Evolutionary conservation across 208 protist species (phyloP).

Genomic region (Lotmaria passim): DNA sequence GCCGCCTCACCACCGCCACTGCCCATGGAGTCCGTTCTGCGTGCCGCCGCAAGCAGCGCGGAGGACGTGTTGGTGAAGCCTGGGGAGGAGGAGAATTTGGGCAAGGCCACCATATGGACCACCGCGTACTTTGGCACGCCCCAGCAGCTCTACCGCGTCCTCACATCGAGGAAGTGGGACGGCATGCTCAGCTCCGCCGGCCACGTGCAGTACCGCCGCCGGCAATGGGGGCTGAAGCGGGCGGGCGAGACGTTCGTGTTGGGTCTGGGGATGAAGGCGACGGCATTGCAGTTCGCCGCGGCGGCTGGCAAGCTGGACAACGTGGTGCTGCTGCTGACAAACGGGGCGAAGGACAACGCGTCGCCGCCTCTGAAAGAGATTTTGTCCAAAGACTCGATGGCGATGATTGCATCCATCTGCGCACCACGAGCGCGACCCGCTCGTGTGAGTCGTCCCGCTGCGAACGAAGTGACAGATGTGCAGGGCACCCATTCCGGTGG

Average conservation of each 20-base stretch:
- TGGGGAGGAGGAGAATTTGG: conserved; percentile 32
- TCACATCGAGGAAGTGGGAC: conserved; percentile 46
- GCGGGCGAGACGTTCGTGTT: conserved; percentile 43
- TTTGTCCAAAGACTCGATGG: conserved; percentile 35
- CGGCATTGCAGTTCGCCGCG: conserved; percentile 81
- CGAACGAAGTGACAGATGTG: neutral
- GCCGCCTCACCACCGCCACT: neutral
- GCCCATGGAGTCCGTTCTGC: neutral
- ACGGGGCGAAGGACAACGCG: conserved; percentile 55
- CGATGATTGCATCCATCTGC: conserved; percentile 31
- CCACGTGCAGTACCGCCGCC: conserved; percentile 63
- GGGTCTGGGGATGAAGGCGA: conserved; percentile 79
- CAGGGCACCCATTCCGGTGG: neutral
- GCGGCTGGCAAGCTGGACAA: conserved; percentile 77
- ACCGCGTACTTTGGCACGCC: conserved; percentile 69
- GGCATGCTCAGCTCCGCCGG: conserved; percentile 47
- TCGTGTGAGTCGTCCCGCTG: neutral
- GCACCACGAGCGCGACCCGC: conserved; percentile 17
- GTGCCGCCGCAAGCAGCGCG: neutral
- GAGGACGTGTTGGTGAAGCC: conserved; percentile 8
- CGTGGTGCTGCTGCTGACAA: conserved; percentile 70
- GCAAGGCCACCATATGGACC: conserved; percentile 77
- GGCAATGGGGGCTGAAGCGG: conserved; percentile 76
- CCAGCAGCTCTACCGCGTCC: conserved; percentile 45
- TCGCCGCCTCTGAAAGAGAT: conserved; percentile 65